Base-by-base conservation (phyloP, 2,329 filamentous ascomycete species). In the Colletotrichum sp. region DNA sequence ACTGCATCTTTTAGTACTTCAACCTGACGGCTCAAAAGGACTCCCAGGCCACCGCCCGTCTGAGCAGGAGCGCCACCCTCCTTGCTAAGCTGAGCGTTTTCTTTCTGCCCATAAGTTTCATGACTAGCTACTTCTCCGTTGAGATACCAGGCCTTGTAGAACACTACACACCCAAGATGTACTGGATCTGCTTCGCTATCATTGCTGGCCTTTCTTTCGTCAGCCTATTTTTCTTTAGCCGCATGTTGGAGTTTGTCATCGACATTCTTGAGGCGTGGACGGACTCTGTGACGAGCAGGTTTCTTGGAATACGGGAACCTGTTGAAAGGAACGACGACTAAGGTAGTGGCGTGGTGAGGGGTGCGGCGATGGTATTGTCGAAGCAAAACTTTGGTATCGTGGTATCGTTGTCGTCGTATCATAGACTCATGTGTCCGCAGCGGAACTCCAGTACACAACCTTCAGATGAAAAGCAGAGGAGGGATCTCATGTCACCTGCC, bases 1-100 rank as follows among this genome's bases (percentile, higher is more conserved):
- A 79, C 75, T 81, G 67, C 15, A 69, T n/a, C 26, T 16, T 12
- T 49, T 75, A 94, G 92, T 95, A 95, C 82, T 95, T 95, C 88
- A 95, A 94, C 82, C 89, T 96, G 78, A 95, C 94, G 74, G 92
- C 93, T 21, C 92, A 95, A 80, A 95, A 94, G 81, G 93, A 95
- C 82, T 94, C 93, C 0, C 90, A 92, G 78, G 91, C 92, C 6
- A 94, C 95, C 13, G 93, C 95, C 75, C 90, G 92, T 24, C 88
- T 96, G 24, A 95, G 93, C 1, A 88, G 93, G 73, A 92, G 93
- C 78, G 94, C 94, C 5, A 91, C 95, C 6, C 86, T 96, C 7
- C 87, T 96, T 13, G 93, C 93, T 63, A 95, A 96, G 82, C 91
- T 94, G 8, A 94, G 92, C 15, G 94, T 95, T 55, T 87, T 95